Evolutionary conservation across 2,329 filamentous ascomycete species (phyloP).

Genomic region (Fusarium sp.): DNA sequence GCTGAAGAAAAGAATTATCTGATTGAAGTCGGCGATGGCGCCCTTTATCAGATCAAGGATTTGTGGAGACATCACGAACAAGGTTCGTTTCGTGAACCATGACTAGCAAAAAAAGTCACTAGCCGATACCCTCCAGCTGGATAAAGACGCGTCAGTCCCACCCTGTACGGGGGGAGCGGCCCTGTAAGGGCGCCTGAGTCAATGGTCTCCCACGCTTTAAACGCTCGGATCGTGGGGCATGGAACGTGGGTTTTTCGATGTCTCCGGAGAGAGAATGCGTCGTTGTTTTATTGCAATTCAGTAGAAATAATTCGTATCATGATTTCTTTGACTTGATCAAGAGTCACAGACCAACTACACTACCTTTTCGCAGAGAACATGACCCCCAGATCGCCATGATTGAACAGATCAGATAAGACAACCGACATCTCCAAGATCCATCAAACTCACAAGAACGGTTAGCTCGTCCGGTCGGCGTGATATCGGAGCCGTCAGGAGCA

Average conservation of each 20-base stretch:
- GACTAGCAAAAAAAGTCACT: neutral
- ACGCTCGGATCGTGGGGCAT: neutral
- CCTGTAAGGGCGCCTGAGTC: neutral
- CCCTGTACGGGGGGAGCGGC: neutral
- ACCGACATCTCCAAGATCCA: neutral
- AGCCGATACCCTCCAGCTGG: constrained; percentile 7
- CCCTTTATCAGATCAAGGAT: constrained; percentile 41
- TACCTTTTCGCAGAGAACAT: neutral
- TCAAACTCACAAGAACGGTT: neutral
- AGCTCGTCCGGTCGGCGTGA: constrained; percentile 6
- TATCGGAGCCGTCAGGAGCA: constrained; percentile 4
- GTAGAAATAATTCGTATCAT: neutral
- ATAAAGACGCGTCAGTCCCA: constrained; percentile 18
- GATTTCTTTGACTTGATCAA: neutral
- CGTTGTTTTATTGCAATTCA: neutral
- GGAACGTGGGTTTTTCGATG: neutral
- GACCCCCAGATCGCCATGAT: neutral
- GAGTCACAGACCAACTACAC: neutral
- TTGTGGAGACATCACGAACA: constrained; percentile 22
- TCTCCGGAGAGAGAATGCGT: neutral
- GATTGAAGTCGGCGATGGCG: constrained; percentile 14
- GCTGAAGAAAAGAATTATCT: neutral
- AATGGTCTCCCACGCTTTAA: neutral
- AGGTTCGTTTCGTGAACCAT: neutral
- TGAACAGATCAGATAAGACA: neutral